Conservation (phyloP, 371 early-diverging fungal species). For the Lichtheimia hyalospora region DNA sequence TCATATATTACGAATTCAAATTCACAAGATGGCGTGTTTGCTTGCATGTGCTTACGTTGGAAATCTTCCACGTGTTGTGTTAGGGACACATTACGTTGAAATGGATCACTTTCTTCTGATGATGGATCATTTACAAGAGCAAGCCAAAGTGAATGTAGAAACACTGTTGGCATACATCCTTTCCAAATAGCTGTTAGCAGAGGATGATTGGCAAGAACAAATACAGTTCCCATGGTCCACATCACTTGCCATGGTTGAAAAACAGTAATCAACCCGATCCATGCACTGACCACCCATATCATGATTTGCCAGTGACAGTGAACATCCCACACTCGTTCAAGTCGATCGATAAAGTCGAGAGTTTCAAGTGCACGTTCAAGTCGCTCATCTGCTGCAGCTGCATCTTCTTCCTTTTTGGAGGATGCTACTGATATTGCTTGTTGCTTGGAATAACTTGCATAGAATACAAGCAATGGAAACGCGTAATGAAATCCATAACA, state of each 20-base stretch:
- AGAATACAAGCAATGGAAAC: neutral
- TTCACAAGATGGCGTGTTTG: neutral
- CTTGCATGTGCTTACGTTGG: constrained; percentile 10
- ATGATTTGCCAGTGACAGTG: constrained; percentile 2
- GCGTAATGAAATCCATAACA: neutral
- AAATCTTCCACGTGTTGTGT: constrained; percentile 14
- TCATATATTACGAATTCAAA: constrained; percentile 21
- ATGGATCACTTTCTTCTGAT: neutral
- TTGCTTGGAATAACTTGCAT: neutral
- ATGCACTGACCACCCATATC: constrained; percentile 5
- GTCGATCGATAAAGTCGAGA: constrained; percentile 5
- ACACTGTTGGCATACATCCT: constrained; percentile 1
- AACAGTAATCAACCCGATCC: constrained; percentile 10
- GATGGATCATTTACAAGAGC: constrained; percentile 10
- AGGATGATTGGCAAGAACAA: constrained; percentile 6
- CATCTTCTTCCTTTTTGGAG: no score
- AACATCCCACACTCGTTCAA: constrained; percentile 7
- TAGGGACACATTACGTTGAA: constrained; percentile 4
- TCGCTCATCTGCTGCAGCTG: neutral
- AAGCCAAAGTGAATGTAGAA: constrained; percentile 14
- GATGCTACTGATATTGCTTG: no score
- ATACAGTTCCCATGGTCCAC: constrained; percentile 8
- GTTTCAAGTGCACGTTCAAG: constrained; percentile 14
- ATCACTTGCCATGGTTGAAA: constrained; percentile 13
- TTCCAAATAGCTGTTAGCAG: neutral